Percentiles rank a stretch among this genome's conserved stretches.
Conservation (phyloP, 2,329 filamentous ascomycete genomes). For the Diplodia seriata region DNA sequence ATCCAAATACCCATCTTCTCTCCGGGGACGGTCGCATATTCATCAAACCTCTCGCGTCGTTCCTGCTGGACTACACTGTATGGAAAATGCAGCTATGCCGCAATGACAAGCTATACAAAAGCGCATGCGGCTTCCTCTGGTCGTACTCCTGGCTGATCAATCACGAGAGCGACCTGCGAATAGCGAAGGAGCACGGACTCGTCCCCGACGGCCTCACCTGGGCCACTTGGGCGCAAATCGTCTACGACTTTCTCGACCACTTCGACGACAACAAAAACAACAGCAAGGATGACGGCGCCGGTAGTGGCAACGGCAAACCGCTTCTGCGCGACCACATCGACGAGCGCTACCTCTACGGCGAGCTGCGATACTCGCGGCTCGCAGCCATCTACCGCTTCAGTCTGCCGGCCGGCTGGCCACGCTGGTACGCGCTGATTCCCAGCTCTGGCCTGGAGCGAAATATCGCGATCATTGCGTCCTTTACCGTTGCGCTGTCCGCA, state of each 20-base stretch:
- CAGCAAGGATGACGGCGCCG: slow-evolving; percentile 36
- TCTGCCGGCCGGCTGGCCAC: not conserved
- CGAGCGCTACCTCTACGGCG: slow-evolving; percentile 47
- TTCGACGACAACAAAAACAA: slow-evolving; percentile 33
- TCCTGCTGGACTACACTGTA: slow-evolving; percentile 42
- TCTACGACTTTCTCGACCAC: not conserved
- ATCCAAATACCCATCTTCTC: slow-evolving; percentile 32
- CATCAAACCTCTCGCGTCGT: slow-evolving; percentile 46
- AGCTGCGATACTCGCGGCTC: slow-evolving; percentile 36
- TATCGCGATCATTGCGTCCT: slow-evolving; percentile 33
- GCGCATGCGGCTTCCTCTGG: slow-evolving; percentile 44
- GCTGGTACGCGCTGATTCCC: not conserved
- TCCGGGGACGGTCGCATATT: slow-evolving; percentile 39
- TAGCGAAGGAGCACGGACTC: slow-evolving; percentile 43
- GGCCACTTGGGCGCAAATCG: slow-evolving; percentile 35
- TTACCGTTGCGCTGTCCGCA: slow-evolving; percentile 40
- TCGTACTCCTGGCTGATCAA: slow-evolving; percentile 47
- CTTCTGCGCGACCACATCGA: slow-evolving; percentile 38
- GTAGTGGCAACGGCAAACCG: not conserved
- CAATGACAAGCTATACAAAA: slow-evolving; percentile 36
- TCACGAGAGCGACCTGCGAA: slow-evolving; percentile 44
- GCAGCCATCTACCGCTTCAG: not conserved
- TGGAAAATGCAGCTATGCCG: slow-evolving; percentile 41
- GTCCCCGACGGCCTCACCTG: slow-evolving; percentile 38
- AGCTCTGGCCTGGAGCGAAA: not conserved